These are phyloP conservation scores for Smallanthus sonchifolius DNA, from an alignment of 129 eudicot genomes.

Conservation along the genomic window DNA sequence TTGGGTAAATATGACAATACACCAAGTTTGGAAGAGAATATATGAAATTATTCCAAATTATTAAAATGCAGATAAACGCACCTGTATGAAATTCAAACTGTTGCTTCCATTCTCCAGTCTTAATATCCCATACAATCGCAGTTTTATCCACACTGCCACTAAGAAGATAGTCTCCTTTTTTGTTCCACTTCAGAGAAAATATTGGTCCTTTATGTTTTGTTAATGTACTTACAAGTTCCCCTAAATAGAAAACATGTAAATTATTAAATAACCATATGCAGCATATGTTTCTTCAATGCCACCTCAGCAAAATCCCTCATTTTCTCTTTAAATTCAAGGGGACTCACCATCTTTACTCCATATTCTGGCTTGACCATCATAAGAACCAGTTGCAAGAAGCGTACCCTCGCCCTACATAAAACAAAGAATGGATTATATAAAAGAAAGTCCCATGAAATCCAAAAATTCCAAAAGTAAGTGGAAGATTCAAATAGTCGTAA, in stretches of 20 bases:
- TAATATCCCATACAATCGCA: conserved; percentile 94
- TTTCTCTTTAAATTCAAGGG: not conserved
- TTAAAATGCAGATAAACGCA: not conserved
- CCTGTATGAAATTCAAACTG: conserved; percentile 94
- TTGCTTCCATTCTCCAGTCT: conserved; percentile 90
- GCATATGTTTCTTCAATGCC: not conserved
- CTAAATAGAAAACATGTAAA: conserved; percentile 27
- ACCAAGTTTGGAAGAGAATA: not conserved
- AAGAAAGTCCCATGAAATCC: not conserved
- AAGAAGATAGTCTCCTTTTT: conserved; percentile 91
- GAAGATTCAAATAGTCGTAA: not conserved
- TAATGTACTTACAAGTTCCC: conserved; percentile 68
- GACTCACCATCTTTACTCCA: conserved; percentile 86
- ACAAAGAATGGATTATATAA: not conserved
- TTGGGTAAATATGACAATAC: not conserved
- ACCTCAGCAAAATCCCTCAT: not conserved
- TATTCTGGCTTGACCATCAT: conserved; percentile 94
- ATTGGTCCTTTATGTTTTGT: conserved; percentile 91
- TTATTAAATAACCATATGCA: not conserved
- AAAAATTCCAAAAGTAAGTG: not conserved
- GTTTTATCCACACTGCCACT: conserved; percentile 95
- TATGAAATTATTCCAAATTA: not conserved
- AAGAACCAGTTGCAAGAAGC: conserved; percentile 92
- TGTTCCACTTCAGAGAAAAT: conserved; percentile 96
- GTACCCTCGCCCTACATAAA: conserved; percentile 78